These are phyloP conservation scores for Apiospora malaysiana DNA, from an alignment of 2,329 filamentous ascomycete genomes.

Conservation along the genomic window DNA sequence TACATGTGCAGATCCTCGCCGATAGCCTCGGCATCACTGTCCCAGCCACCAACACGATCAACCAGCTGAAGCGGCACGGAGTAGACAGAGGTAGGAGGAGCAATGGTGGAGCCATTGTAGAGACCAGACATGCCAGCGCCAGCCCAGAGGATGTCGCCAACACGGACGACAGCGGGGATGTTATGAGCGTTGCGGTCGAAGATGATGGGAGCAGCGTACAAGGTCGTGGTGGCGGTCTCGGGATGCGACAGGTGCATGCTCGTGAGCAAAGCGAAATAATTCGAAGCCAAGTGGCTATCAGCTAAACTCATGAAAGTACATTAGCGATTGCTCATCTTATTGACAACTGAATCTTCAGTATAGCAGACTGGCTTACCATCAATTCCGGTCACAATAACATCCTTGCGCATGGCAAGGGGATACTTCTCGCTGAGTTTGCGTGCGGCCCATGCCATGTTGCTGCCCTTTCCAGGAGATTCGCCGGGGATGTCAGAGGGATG, in stretches of 20 bases:
- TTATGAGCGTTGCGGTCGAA: conserved; percentile 76
- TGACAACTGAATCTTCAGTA: conserved; percentile 20
- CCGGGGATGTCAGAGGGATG: conserved; percentile 70
- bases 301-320: conserved; percentile 50
- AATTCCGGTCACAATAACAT: conserved; percentile 74
- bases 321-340: conserved; percentile 31
- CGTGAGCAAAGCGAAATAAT: conserved; percentile 70
- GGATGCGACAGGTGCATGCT: conserved; percentile 66
- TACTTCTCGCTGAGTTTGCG: conserved; percentile 69
- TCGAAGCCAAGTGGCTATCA: conserved; percentile 72
- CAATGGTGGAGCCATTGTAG: conserved; percentile 66
- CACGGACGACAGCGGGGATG: conserved; percentile 71
- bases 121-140: conserved; percentile 74
- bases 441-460: conserved; percentile 75
- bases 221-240: conserved; percentile 64
- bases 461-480: conserved; percentile 76
- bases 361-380: conserved; percentile 62
- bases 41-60: conserved; percentile 75
- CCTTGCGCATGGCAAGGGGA: conserved; percentile 54
- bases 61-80: conserved; percentile 71
- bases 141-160: conserved; percentile 75
- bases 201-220: conserved; percentile 74
- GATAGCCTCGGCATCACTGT: conserved; percentile 72
- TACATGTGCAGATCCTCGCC: conserved; percentile 82
- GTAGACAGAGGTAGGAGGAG: conserved; percentile 77